phyloP scores from a whole-genome alignment of 1,284 basidiomycete genomes.

The Coriolopsis trogii region DNA sequence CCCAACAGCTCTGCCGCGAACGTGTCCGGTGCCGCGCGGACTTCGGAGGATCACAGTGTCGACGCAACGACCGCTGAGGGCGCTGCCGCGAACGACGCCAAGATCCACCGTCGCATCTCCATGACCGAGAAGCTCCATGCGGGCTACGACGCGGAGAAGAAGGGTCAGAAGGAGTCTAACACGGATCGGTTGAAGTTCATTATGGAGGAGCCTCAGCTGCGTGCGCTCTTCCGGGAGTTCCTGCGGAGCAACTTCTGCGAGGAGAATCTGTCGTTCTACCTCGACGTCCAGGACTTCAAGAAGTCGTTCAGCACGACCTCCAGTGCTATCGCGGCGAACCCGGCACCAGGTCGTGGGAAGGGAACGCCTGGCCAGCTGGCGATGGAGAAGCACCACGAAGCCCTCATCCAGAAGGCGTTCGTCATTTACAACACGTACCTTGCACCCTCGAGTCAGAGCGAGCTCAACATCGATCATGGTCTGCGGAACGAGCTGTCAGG shows the following conservation, averaged over 20 bases:
- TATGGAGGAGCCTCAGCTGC: constrained; percentile 89
- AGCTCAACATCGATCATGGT: constrained; percentile 98
- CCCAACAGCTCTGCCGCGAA: constrained; percentile 70
- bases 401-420: constrained; percentile 92
- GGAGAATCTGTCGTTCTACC: constrained; percentile 96
- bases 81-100: constrained; percentile 51
- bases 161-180: constrained; percentile 80
- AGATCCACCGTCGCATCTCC: constrained; percentile 78
- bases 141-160: constrained; percentile 56
- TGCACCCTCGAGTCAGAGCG: constrained; percentile 92
- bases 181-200: constrained; percentile 92
- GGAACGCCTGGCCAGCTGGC: constrained; percentile 78
- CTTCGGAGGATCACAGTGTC: constrained; percentile 47
- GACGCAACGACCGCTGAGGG: constrained; percentile 41
- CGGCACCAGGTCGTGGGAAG: constrained; percentile 42
- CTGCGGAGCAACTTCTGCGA: constrained; percentile 95
- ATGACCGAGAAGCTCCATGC: constrained; percentile 75
- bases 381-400: constrained; percentile 98
- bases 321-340: constrained; percentile 74
- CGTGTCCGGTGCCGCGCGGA: constrained; percentile 44
- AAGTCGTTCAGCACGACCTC: constrained; percentile 94
- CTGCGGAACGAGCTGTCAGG: constrained; percentile 92
- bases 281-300: constrained; percentile 98
- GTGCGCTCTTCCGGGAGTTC: constrained; percentile 93
- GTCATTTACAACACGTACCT: constrained; percentile 95